Evolutionary conservation across 2,329 filamentous ascomycete species (phyloP).

Genomic region (Ramularia endophylla): DNA sequence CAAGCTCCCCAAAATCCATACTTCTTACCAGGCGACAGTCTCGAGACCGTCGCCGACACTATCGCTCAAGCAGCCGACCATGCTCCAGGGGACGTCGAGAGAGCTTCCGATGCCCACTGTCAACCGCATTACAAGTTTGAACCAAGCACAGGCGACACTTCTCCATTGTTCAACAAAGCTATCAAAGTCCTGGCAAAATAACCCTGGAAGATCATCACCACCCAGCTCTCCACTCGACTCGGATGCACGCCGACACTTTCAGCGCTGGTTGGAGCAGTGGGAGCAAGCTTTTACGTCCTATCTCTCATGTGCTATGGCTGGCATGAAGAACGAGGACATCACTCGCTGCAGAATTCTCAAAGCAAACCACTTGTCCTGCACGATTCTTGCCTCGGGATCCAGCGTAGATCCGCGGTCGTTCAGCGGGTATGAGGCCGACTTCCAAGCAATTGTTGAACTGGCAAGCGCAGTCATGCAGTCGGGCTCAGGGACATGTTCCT

Average conservation of each 20-base stretch:
- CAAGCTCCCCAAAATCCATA: slow-evolving; percentile 15
- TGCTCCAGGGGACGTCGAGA: slow-evolving; percentile 16
- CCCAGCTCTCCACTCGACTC: slow-evolving; percentile 15
- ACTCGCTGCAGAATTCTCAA: slow-evolving; percentile 26
- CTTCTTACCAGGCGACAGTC: slow-evolving; percentile 11
- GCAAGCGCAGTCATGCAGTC: slow-evolving; percentile 20
- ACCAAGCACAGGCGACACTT: slow-evolving; percentile 29
- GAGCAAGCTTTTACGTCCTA: slow-evolving; percentile 27
- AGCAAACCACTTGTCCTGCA: slow-evolving; percentile 29
- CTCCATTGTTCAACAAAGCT: slow-evolving; percentile 27
- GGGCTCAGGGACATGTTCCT: slow-evolving; percentile 3
- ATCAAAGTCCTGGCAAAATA: slow-evolving; percentile 16
- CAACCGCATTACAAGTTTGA: slow-evolving; percentile 22
- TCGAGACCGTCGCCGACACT: slow-evolving; percentile 9
- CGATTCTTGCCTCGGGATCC: slow-evolving; percentile 24
- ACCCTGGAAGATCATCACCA: slow-evolving; percentile 13
- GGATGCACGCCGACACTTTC: slow-evolving; percentile 17
- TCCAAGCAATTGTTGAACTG: slow-evolving; percentile 28
- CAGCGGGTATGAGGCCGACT: slow-evolving; percentile 23
- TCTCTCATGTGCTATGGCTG: slow-evolving; percentile 22
- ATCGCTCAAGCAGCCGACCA: slow-evolving; percentile 5
- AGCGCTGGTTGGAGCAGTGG: slow-evolving; percentile 29
- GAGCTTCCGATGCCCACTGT: slow-evolving; percentile 30
- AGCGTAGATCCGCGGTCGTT: slow-evolving; percentile 12
- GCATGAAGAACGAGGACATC: slow-evolving; percentile 25